A percentile compares a stretch with the other conserved stretches of the same genome.
These are phyloP conservation scores for Solanum medicagineum DNA, from an alignment of 257 asterid genomes.

Conservation along the genomic window DNA sequence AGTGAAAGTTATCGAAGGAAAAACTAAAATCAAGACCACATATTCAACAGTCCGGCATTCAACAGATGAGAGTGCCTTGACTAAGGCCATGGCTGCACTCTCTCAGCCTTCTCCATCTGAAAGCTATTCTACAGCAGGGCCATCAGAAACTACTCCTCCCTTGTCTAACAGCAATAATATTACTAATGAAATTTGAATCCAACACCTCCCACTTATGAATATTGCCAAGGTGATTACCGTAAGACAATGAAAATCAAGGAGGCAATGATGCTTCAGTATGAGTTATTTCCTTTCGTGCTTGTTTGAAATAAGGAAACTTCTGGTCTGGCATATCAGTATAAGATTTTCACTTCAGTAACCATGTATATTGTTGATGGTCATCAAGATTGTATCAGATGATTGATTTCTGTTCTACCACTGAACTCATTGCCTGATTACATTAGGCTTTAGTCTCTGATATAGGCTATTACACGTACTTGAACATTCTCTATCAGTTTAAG, in stretches of 20 bases:
- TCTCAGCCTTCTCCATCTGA: background rate
- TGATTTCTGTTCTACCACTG: no score
- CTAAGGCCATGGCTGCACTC: background rate
- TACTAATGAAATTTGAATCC: background rate
- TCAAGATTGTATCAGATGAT: no score
- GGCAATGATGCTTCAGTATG: background rate
- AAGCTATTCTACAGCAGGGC: background rate
- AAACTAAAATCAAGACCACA: background rate
- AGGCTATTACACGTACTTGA: background rate
- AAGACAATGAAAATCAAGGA: background rate
- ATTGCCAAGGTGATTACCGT: background rate
- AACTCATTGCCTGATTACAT: no score
- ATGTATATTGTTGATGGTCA: no score
- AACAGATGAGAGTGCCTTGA: background rate
- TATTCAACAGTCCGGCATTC: background rate
- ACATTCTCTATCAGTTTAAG: background rate
- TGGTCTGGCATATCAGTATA: no score
- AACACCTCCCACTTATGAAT: background rate
- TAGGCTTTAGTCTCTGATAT: no score
- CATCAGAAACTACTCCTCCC: background rate
- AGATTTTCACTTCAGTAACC: no score
- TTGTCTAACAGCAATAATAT: background rate
- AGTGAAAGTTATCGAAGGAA: conserved; percentile 11
- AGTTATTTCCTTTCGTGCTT: background rate
- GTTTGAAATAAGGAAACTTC: background rate